These are phyloP conservation scores for Acer negundo DNA, from an alignment of 345 rosid genomes.

Conservation along the genomic window DNA sequence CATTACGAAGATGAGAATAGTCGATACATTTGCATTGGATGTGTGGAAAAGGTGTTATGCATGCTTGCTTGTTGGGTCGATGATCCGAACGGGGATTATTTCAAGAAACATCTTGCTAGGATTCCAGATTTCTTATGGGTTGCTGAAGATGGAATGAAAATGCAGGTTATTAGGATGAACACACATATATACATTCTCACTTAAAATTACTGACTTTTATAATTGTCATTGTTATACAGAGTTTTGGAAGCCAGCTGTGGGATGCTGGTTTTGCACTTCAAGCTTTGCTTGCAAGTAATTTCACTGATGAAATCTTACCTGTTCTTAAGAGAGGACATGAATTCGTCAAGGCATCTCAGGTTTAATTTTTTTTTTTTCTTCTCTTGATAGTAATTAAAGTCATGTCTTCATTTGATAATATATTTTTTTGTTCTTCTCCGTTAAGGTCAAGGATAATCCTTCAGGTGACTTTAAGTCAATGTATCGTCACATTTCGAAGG, in stretches of 20 bases:
- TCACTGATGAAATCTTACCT: slow-evolving; percentile 51
- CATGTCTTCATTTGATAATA: not conserved
- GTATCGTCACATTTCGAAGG: slow-evolving; percentile 52
- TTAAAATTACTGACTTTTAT: not conserved
- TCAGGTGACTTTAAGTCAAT: slow-evolving; percentile 43
- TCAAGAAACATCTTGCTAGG: slow-evolving; percentile 49
- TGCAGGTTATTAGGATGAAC: slow-evolving; percentile 32
- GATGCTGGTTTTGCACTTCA: slow-evolving; percentile 62
- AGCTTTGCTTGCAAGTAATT: slow-evolving; percentile 61
- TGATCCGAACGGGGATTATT: slow-evolving; percentile 40
- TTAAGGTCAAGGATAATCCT: slow-evolving; percentile 38
- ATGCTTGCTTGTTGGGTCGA: slow-evolving; percentile 58
- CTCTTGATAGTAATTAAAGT: too few species aligned
- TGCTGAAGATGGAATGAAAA: slow-evolving; percentile 62
- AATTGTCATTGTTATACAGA: slow-evolving; percentile 26
- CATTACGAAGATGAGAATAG: slow-evolving; percentile 43
- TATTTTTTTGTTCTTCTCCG: too few species aligned
- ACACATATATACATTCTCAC: not conserved
- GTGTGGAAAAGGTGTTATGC: slow-evolving; percentile 39
- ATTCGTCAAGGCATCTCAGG: slow-evolving; percentile 74
- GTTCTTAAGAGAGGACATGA: slow-evolving; percentile 71
- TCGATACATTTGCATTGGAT: slow-evolving; percentile 37
- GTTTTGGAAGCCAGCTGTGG: slow-evolving; percentile 54
- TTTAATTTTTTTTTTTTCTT: not conserved
- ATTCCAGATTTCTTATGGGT: slow-evolving; percentile 47